Percentiles rank a stretch among this genome's conserved stretches.
These are phyloP conservation scores for Epichloe sylvatica DNA, from an alignment of 2,329 filamentous ascomycete species.

Conservation along the genomic window DNA sequence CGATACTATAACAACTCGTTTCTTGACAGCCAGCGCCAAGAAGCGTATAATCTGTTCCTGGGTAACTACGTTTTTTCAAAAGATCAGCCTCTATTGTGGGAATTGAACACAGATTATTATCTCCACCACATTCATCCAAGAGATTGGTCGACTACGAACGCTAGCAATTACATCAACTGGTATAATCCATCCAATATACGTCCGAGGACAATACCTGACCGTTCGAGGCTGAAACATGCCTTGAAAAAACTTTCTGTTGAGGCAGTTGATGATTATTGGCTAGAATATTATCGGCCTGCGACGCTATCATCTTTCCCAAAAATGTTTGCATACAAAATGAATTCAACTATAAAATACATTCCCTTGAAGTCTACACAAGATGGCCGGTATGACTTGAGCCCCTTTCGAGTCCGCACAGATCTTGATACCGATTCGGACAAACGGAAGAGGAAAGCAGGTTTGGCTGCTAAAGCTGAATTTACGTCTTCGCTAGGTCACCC, in stretches of 20 bases:
- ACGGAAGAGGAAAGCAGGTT: slow-evolving; percentile 51
- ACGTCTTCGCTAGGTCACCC: slow-evolving; percentile 17
- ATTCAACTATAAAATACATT: slow-evolving; percentile 73
- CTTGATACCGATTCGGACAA: slow-evolving; percentile 46
- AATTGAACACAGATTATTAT: slow-evolving; percentile 88
- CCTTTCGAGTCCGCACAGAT: slow-evolving; percentile 66
- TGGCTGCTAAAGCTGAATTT: slow-evolving; percentile 53
- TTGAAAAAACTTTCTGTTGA: slow-evolving; percentile 32
- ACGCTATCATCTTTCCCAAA: slow-evolving; percentile 82
- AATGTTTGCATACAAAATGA: slow-evolving; percentile 86
- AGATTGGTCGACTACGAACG: slow-evolving; percentile 47
- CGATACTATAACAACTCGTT: slow-evolving; percentile 99
- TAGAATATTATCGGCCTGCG: slow-evolving; percentile 86
- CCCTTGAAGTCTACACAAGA: slow-evolving; percentile 59
- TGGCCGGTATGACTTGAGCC: slow-evolving; percentile 69
- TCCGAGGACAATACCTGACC: slow-evolving; percentile 41
- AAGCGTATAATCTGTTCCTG: slow-evolving; percentile 93
- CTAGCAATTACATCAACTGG: slow-evolving; percentile 76
- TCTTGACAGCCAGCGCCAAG: slow-evolving; percentile 90
- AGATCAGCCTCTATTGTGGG: slow-evolving; percentile 92
- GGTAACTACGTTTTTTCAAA: slow-evolving; percentile 88
- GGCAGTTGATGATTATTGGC: slow-evolving; percentile 86
- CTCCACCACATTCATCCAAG: slow-evolving; percentile 81
- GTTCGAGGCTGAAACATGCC: slow-evolving; percentile 23
- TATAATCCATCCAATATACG: slow-evolving; percentile 63